A percentile compares a stretch with the other conserved stretches of the same genome.
Conservation (phyloP, 2,329 filamentous ascomycete species). For the Calcarisporium arbuscula region DNA sequence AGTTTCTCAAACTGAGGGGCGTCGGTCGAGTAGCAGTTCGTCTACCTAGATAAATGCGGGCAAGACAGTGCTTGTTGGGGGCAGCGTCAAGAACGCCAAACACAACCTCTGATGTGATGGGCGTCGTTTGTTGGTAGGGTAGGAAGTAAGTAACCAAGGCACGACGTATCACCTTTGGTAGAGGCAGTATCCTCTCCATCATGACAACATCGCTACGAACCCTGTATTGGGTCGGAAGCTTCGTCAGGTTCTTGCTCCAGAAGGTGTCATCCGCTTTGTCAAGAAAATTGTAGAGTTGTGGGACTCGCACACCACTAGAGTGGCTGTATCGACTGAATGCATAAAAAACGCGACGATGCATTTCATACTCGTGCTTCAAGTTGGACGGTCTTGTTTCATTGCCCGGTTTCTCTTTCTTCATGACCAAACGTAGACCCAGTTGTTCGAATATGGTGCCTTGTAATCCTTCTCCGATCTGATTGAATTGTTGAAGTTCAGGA, state of each 20-base stretch:
- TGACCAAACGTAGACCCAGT: conserved; percentile 2
- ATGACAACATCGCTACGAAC: conserved; percentile 2
- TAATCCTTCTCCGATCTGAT: conserved; percentile 17
- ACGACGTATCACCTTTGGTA: conserved; percentile 13
- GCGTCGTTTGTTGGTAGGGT: conserved; percentile 1
- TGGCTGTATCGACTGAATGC: conserved; percentile 7
- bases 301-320: conserved; percentile 1
- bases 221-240: conserved; percentile 8
- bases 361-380: conserved; percentile 6
- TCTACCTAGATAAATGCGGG: conserved; percentile 13
- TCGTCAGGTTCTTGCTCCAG: neutral
- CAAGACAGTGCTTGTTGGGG: conserved; percentile 16
- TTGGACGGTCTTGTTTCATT: conserved; percentile 8
- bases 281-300: neutral
- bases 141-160: conserved; percentile 11
- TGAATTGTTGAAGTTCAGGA: conserved; percentile 1
- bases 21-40: neutral
- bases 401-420: conserved; percentile 13
- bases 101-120: neutral
- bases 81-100: conserved; percentile 4
- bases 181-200: conserved; percentile 14
- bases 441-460: conserved; percentile 13
- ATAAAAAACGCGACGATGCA: conserved; percentile 3
- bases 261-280: conserved; percentile 1
- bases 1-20: conserved; percentile 7